Evolutionary conservation across 1,139 yeast genomes (phyloP).

Genomic region (Casaregolazyma suthepensis): DNA sequence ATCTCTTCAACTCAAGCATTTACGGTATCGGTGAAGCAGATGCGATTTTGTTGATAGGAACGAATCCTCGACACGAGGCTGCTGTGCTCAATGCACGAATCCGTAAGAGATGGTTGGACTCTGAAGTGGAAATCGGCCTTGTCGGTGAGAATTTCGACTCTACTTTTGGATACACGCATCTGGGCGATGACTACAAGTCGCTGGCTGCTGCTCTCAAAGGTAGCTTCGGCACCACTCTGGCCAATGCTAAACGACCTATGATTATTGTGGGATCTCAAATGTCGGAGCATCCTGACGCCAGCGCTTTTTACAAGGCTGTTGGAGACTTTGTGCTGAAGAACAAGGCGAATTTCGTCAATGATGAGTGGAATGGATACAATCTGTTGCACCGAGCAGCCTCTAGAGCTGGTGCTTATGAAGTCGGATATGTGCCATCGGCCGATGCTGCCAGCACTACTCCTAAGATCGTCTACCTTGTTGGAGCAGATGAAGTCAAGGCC

Average conservation of each 20-base stretch:
- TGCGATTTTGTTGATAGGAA: slow-evolving; percentile 70
- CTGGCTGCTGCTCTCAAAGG: slow-evolving; percentile 60
- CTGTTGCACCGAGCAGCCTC: slow-evolving; percentile 83
- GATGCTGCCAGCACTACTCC: slow-evolving; percentile 50
- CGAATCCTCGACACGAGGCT: slow-evolving; percentile 89
- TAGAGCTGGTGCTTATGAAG: slow-evolving; percentile 78
- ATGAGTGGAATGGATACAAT: slow-evolving; percentile 79
- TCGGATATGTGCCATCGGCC: slow-evolving; percentile 64
- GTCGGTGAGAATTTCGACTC: slow-evolving; percentile 76
- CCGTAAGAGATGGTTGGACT: slow-evolving; percentile 75
- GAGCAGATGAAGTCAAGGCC: slow-evolving; percentile 75
- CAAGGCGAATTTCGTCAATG: slow-evolving; percentile 53
- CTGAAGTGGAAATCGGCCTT: slow-evolving; percentile 57
- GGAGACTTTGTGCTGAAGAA: slow-evolving; percentile 59
- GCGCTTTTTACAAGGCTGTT: slow-evolving; percentile 54
- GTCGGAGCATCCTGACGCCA: slow-evolving; percentile 60
- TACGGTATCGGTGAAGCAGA: slow-evolving; percentile 81
- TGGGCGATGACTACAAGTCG: slow-evolving; percentile 58
- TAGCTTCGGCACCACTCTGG: slow-evolving; percentile 61
- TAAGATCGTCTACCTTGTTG: slow-evolving; percentile 72
- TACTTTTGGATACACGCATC: slow-evolving; percentile 59
- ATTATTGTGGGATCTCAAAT: slow-evolving; percentile 81
- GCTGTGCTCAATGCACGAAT: slow-evolving; percentile 83
- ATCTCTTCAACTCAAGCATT: slow-evolving; percentile 72
- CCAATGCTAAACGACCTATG: slow-evolving; percentile 65